Evolutionary conservation across 2,329 filamentous ascomycete genomes (phyloP).

Genomic region (Cryphonectria naterciae): DNA sequence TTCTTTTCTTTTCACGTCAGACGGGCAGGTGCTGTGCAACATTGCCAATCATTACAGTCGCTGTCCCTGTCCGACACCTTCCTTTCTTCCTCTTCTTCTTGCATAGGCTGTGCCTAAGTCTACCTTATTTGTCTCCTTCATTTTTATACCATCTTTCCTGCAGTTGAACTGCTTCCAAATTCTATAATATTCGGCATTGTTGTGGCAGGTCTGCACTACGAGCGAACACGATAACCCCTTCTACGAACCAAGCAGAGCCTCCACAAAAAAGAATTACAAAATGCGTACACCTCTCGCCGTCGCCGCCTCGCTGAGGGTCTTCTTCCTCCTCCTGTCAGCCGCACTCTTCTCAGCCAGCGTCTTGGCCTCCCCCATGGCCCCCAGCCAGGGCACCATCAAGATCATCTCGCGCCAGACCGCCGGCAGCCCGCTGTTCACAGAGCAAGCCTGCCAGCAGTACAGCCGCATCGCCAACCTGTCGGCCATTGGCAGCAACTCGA

Average conservation of each 20-base stretch:
- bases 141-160: slow-evolving; percentile 18
- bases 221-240: slow-evolving; percentile 12
- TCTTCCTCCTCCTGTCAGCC: slow-evolving; percentile 22
- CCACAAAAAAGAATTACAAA: background rate
- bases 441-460: slow-evolving; percentile 46
- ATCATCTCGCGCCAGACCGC: slow-evolving; percentile 20
- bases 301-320: slow-evolving; percentile 10
- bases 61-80: background rate
- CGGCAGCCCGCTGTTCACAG: slow-evolving; percentile 1
- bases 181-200: background rate
- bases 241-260: background rate
- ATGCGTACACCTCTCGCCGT: slow-evolving; percentile 24
- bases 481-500: slow-evolving; percentile 49
- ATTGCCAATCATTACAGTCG: background rate
- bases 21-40: slow-evolving; percentile 4
- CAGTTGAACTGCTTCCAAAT: slow-evolving; percentile 1
- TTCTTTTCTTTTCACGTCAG: background rate
- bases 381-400: slow-evolving; percentile 11
- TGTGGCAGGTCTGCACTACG: slow-evolving; percentile 12
- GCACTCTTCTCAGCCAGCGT: slow-evolving; percentile 15
- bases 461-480: slow-evolving; percentile 51
- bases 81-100: background rate
- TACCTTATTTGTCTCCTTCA: background rate
- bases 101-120: slow-evolving; percentile 25
- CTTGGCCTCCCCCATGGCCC: slow-evolving; percentile 16